phyloP scores from a whole-genome alignment of 495 filamentous ascomycete genomes.

The Haplographium delicatum region DNA sequence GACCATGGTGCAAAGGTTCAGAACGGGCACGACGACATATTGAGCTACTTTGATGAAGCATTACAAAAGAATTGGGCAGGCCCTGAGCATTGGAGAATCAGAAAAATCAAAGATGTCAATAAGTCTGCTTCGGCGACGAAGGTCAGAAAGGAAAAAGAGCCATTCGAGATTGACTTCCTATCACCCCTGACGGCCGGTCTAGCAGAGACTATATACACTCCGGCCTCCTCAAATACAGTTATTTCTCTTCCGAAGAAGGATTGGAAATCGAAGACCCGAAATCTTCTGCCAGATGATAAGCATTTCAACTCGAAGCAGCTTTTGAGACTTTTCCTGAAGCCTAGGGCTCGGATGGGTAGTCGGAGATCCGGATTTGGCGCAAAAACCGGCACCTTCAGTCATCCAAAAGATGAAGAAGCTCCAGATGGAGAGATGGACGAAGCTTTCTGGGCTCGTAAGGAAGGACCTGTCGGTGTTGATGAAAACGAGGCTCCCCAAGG shows the following conservation, averaged over 20 bases:
- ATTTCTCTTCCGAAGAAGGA: slow-evolving; percentile 87
- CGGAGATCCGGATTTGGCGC: slow-evolving; percentile 31
- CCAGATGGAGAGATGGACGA: slow-evolving; percentile 81
- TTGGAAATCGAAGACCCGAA: slow-evolving; percentile 88
- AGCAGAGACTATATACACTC: slow-evolving; percentile 79
- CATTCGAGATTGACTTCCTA: slow-evolving; percentile 88
- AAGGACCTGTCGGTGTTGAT: slow-evolving; percentile 42
- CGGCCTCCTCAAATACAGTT: slow-evolving; percentile 70
- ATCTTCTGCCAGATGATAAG: slow-evolving; percentile 95
- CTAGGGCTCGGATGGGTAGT: slow-evolving; percentile 70
- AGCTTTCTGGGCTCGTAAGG: slow-evolving; percentile 88
- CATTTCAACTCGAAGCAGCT: slow-evolving; percentile 94
- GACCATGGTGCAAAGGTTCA: slow-evolving; percentile 52
- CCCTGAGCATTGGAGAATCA: slow-evolving; percentile 96
- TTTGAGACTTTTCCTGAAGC: slow-evolving; percentile 87
- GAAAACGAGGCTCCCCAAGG: slow-evolving; percentile 49
- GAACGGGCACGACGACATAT: slow-evolving; percentile 76
- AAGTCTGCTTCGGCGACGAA: slow-evolving; percentile 52
- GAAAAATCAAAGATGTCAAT: slow-evolving; percentile 79
- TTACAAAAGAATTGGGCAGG: slow-evolving; percentile 97
- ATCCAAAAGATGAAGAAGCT: slow-evolving; percentile 44
- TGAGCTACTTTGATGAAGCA: slow-evolving; percentile 95
- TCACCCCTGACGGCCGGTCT: slow-evolving; percentile 62
- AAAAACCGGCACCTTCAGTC: slow-evolving; percentile 34
- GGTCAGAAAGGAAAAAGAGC: slow-evolving; percentile 87